Evolutionary conservation across 176 grass and related monocot genomes (phyloP).

Genomic region (Oryza meyeriana): DNA sequence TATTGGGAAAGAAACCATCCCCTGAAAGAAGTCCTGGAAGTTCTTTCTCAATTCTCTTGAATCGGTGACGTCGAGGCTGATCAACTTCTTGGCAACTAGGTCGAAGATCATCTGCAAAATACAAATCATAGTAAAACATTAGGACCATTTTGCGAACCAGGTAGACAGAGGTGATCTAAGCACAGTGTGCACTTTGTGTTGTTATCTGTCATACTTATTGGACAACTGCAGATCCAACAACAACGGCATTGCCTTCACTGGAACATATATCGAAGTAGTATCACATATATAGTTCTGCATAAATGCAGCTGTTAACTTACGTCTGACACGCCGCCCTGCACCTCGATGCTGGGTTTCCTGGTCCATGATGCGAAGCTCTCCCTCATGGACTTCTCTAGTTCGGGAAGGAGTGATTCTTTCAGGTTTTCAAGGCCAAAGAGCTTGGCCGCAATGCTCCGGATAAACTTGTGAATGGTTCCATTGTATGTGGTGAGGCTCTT

Average conservation of each 20-base stretch:
- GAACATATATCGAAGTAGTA: no score
- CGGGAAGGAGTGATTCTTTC: neutral
- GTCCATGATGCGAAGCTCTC: neutral
- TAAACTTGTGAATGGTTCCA: slow-evolving; percentile 4
- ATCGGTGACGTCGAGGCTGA: neutral
- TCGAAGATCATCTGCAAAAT: slow-evolving; percentile 23
- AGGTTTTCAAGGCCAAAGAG: slow-evolving; percentile 18
- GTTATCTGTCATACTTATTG: no score
- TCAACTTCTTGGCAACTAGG: slow-evolving; percentile 4
- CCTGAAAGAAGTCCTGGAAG: slow-evolving; percentile 14
- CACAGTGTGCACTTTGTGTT: no score
- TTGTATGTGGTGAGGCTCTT: neutral
- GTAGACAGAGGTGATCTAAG: no score
- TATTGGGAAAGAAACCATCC: neutral
- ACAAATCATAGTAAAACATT: no score
- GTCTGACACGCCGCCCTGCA: neutral
- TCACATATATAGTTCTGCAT: no score
- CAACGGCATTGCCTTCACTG: no score
- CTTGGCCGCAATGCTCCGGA: neutral
- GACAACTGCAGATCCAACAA: no score
- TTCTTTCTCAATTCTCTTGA: slow-evolving; percentile 12
- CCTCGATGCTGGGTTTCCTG: neutral
- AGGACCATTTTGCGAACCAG: no score
- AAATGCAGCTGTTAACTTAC: neutral
- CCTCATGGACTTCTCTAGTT: neutral